Percentiles rank a stretch among this genome's conserved stretches.
Conservation (phyloP, 176 grass and related monocot genomes). For the Ensete glaucum region DNA sequence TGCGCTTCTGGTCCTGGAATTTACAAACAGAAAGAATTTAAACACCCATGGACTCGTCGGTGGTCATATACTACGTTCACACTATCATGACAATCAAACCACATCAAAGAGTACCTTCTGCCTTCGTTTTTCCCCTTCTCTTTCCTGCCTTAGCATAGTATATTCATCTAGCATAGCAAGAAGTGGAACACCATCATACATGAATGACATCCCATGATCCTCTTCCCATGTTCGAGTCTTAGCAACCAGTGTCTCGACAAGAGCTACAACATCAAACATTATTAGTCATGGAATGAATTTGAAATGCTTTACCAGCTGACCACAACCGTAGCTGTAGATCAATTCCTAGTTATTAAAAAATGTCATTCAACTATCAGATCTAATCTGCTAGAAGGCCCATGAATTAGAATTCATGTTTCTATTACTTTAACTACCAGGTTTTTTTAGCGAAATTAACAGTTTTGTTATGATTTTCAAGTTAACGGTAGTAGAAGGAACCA, state of each 20-base stretch:
- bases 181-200: constrained; percentile 66
- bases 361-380: no score
- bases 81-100: background rate
- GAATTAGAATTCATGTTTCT: background rate
- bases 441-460: no score
- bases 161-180: constrained; percentile 92
- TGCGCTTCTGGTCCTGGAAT: constrained; percentile 78
- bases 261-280: constrained; percentile 28
- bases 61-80: background rate
- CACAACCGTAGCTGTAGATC: background rate
- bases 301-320: background rate
- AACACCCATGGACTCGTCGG: background rate
- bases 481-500: no score
- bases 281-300: background rate
- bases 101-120: constrained; percentile 41
- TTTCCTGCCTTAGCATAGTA: constrained; percentile 55
- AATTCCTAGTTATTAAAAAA: background rate
- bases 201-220: constrained; percentile 41
- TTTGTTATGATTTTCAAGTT: no score
- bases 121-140: constrained; percentile 76
- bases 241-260: constrained; percentile 62
- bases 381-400: background rate
- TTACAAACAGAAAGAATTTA: background rate
- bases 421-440: background rate
- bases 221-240: constrained; percentile 75